phyloP scores from a whole-genome alignment of 2,329 filamentous ascomycete genomes.

The Epichloe aotearoae region DNA sequence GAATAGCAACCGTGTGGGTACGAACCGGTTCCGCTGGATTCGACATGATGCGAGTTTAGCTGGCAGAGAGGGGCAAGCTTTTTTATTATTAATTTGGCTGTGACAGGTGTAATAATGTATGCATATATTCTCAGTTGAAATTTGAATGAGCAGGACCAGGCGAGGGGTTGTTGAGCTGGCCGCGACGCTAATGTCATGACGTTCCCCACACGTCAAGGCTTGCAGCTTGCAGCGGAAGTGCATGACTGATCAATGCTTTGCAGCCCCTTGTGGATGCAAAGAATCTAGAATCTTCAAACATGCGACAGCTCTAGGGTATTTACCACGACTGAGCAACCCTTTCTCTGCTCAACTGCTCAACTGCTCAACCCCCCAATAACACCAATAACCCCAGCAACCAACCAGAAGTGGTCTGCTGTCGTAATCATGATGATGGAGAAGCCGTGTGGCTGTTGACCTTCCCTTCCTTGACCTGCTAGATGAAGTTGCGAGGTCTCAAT shows the following conservation, averaged over 20 bases:
- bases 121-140: neutral
- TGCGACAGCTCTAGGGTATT: neutral
- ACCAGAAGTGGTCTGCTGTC: neutral
- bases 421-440: neutral
- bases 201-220: conserved; percentile 19
- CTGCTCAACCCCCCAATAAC: too few relatives aligned
- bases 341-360: too few relatives aligned
- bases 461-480: neutral
- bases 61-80: neutral
- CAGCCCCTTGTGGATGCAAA: neutral
- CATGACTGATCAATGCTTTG: too few relatives aligned
- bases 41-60: conserved; percentile 23
- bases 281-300: neutral
- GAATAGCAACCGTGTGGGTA: conserved; percentile 9
- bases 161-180: conserved; percentile 1
- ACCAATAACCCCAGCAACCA: neutral
- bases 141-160: neutral
- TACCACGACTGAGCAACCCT: neutral
- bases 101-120: neutral
- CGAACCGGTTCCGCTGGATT: conserved; percentile 30
- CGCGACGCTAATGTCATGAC: conserved; percentile 24
- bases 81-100: neutral
- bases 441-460: neutral
- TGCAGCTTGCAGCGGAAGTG: too few relatives aligned
- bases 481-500: neutral